Evolutionary conservation across 2,329 filamentous ascomycete species (phyloP).

Genomic region (Zasmidium angulare): DNA sequence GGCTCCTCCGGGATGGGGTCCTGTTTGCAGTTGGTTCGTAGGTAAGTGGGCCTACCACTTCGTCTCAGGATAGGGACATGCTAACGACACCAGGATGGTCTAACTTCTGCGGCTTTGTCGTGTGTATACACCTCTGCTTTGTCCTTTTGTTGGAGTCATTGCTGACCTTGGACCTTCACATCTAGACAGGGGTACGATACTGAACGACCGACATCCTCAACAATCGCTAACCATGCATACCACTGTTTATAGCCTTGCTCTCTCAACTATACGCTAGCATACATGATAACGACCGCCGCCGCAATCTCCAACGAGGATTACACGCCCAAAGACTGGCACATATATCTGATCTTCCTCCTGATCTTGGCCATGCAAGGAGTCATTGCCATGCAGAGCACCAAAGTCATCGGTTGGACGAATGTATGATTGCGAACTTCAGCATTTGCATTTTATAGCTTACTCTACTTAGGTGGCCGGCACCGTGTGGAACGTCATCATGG

Average conservation of each 20-base stretch:
- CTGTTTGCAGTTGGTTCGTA: constrained; percentile 27
- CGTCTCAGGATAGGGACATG: neutral
- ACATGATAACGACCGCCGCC: constrained; percentile 38
- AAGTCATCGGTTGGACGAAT: constrained; percentile 32
- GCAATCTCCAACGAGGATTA: constrained; percentile 37
- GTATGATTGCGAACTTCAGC: neutral
- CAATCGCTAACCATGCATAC: no score
- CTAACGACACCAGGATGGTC: constrained; percentile 22
- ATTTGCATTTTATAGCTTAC: neutral
- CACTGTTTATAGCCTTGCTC: constrained; percentile 24
- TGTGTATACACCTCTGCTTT: no score
- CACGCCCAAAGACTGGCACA: constrained; percentile 34
- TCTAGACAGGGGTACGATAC: no score
- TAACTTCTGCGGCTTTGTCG: constrained; percentile 34
- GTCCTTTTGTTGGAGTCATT: no score
- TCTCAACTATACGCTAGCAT: constrained; percentile 37
- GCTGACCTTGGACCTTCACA: no score
- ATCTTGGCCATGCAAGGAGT: constrained; percentile 35
- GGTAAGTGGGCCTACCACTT: constrained; percentile 11
- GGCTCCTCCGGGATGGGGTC: constrained; percentile 35
- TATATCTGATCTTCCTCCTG: constrained; percentile 35
- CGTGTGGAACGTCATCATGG: constrained; percentile 32
- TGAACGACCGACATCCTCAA: no score
- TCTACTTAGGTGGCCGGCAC: constrained; percentile 21
- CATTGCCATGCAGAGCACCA: constrained; percentile 38